A percentile compares a stretch with the other conserved stretches of the same genome.
Conservation (phyloP, 1,284 basidiomycete genomes). For the Ceratobasidium sp. region DNA sequence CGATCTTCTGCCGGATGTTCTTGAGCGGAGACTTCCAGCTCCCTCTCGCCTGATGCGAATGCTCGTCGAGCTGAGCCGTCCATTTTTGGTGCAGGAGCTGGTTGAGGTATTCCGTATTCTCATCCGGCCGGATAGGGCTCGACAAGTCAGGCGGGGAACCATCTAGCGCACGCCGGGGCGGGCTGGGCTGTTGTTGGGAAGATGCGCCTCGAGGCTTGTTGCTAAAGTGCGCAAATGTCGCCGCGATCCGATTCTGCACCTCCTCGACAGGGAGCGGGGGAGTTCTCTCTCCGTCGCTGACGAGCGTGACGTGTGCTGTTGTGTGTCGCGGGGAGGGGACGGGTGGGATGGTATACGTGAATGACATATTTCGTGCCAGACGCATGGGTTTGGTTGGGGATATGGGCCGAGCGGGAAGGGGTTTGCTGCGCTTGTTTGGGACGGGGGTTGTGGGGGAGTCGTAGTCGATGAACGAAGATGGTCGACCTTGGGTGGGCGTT, state of each 20-base stretch:
- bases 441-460: conserved; percentile 27
- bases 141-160: not conserved
- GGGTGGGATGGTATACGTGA: conserved; percentile 8
- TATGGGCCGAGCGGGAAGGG: conserved; percentile 6
- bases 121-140: too few relatives aligned
- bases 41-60: conserved; percentile 34
- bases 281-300: not conserved
- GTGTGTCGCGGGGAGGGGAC: conserved; percentile 16
- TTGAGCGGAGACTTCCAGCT: conserved; percentile 37
- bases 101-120: conserved; percentile 28
- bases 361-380: conserved; percentile 27
- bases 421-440: not conserved
- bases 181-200: not conserved
- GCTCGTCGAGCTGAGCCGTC: conserved; percentile 29
- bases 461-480: not conserved
- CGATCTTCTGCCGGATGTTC: conserved; percentile 22
- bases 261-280: conserved; percentile 18
- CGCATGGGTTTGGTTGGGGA: conserved; percentile 24
- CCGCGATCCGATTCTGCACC: conserved; percentile 16
- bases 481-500: conserved; percentile 8
- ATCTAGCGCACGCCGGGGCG: conserved; percentile 12
- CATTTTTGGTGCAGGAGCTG: conserved; percentile 25
- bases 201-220: conserved; percentile 1
- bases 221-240: conserved; percentile 31
- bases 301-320: conserved; percentile 14